phyloP scores from a whole-genome alignment of 139 green algal genomes.

The Haematococcus sp. region DNA sequence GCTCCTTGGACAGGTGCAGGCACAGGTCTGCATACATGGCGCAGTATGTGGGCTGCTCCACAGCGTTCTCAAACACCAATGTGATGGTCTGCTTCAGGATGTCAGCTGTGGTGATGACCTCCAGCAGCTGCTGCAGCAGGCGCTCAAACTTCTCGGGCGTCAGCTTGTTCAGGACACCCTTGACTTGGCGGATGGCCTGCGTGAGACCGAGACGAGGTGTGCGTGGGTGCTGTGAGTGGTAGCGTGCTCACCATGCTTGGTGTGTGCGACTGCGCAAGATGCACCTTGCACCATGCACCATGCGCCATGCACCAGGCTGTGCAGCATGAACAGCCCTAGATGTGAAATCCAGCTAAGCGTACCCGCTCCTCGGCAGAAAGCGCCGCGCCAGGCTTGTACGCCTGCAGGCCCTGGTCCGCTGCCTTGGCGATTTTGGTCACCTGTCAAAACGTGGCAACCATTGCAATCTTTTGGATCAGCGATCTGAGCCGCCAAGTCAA shows the following conservation, averaged over 20 bases:
- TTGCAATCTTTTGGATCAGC: too few species aligned
- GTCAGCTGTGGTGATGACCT: slow-evolving; percentile 67
- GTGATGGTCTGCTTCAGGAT: slow-evolving; percentile 76
- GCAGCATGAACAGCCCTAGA: too few species aligned
- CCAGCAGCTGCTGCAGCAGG: slow-evolving; percentile 80
- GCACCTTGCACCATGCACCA: background rate
- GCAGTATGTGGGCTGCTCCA: slow-evolving; percentile 96
- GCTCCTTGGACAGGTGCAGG: slow-evolving; percentile 48
- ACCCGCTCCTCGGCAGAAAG: slow-evolving; percentile 42
- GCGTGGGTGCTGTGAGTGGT: too few species aligned
- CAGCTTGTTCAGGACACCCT: slow-evolving; percentile 99
- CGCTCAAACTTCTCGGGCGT: slow-evolving; percentile 99
- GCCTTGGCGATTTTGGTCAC: slow-evolving; percentile 62
- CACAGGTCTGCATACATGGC: slow-evolving; percentile 73
- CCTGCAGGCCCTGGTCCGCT: slow-evolving; percentile 66
- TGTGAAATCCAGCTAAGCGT: background rate
- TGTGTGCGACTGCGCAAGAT: too few species aligned
- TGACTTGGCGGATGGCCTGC: slow-evolving; percentile 87
- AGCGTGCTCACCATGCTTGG: too few species aligned
- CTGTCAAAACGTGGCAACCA: too few species aligned
- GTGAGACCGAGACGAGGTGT: too few species aligned
- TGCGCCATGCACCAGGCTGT: too few species aligned
- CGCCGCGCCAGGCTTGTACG: slow-evolving; percentile 53
- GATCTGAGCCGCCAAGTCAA: too few species aligned
- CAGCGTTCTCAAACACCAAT: slow-evolving; percentile 96